Evolutionary conservation across 257 asterid genomes (phyloP), one percentile per base, ranked within the genome.

Genomic region (Echium plantagineum): DNA sequence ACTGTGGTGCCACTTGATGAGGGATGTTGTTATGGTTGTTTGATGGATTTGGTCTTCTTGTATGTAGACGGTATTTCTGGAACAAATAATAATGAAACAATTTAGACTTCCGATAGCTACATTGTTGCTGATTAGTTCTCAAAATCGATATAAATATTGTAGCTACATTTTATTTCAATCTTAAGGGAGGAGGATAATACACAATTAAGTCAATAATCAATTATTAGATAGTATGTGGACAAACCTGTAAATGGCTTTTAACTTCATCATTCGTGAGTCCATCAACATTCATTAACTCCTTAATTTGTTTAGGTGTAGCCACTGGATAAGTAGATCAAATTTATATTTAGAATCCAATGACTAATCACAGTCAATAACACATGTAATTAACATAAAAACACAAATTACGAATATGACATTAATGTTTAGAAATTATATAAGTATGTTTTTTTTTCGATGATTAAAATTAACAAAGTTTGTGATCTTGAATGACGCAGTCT

Each of bases 241-340:
- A 59, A 67, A 87, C 96, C 94, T 87, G 96, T 52, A 87, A 74
- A 77, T 87, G 96, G 59, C 96, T 87, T 63, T 87, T 87, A 61
- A 87, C 95, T 66, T 87, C 95, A 60, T 87, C 95, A 62, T 84
- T 87, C 47, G 95, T 82, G 57, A 87, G 94, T 5, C 94, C 95
- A 62, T 84, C 90, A 46, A 87, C 90, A 71, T 80, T 84, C 95
- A 87, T 87, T 26, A 84, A 58, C 75, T 84, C 90, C 73, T 90
- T 82, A 60, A 87, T 84, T 66, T 87, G 95, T 65, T 84, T 87
- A 5, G 95, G 95, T 17, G 95, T 87, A 47, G 90, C 95, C 70
- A 73, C 95, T 87, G 86, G 68, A 66, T 7, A 49, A 42, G 12
- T 42, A 42, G 49, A 42, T 42, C 49, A 9, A 48, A 57, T 48